Conservation (phyloP, 176 grass and related monocot species). For the Tillandsia fasciculata region DNA sequence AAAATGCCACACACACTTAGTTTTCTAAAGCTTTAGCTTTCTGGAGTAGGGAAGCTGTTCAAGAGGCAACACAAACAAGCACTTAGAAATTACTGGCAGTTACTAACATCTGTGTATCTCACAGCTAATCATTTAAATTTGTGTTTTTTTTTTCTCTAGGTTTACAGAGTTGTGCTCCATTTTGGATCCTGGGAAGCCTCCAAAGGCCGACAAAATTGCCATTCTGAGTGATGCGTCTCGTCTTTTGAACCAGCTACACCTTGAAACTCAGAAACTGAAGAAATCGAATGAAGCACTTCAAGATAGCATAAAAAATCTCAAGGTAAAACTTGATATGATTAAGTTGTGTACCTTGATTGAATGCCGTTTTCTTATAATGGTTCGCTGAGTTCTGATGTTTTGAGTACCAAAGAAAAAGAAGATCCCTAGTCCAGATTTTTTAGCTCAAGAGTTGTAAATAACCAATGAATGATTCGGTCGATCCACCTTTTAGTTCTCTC, state of each 20-base stretch:
- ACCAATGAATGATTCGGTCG: background rate
- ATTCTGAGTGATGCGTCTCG: slow-evolving; percentile 59
- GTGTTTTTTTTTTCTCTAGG: slow-evolving; percentile 25
- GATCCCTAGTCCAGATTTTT: background rate
- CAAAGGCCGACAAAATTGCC: slow-evolving; percentile 68
- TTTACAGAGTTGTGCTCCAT: slow-evolving; percentile 79
- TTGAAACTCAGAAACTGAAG: slow-evolving; percentile 66
- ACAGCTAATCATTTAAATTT: background rate
- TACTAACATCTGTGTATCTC: background rate
- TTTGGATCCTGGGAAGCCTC: slow-evolving; percentile 79
- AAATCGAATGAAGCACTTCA: slow-evolving; percentile 68
- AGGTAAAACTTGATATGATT: slow-evolving; percentile 30
- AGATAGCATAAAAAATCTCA: slow-evolving; percentile 77
- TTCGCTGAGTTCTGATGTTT: too few species aligned
- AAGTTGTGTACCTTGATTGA: background rate
- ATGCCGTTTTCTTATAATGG: too few species aligned
- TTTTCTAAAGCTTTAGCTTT: background rate
- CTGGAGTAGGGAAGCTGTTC: background rate
- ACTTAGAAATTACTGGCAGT: background rate
- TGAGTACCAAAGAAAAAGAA: too few species aligned
- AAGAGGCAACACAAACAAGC: background rate
- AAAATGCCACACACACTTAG: too few species aligned
- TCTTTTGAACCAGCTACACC: slow-evolving; percentile 43
- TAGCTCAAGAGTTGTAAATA: background rate
- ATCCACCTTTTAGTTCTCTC: background rate